Percentiles rank a stretch among this genome's conserved stretches.
phyloP scores from a whole-genome alignment of 805 yeast genomes.

The Naumovozyma baii region DNA sequence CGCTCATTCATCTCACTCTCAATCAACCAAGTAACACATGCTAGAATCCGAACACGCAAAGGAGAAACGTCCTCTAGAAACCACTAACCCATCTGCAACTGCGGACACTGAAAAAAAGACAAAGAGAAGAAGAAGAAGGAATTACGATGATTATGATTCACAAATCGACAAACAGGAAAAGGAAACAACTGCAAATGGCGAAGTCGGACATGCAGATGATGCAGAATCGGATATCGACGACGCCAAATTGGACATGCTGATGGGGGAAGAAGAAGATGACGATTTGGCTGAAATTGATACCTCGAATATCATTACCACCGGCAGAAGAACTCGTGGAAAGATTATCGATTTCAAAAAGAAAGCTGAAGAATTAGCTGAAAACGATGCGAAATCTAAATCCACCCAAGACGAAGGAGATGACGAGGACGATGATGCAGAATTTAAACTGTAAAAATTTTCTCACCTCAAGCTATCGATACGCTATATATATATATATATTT shows the following conservation, averaged over 20 bases:
- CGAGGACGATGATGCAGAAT: constrained; percentile 16
- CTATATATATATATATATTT: no score
- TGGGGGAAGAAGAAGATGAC: constrained; percentile 59
- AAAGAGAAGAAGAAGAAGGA: constrained; percentile 35
- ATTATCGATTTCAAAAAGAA: constrained; percentile 79
- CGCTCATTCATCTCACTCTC: not conserved
- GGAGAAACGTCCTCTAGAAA: not conserved
- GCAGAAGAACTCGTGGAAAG: constrained; percentile 85
- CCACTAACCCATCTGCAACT: not conserved
- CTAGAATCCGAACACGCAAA: not conserved
- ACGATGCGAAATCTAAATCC: constrained; percentile 32
- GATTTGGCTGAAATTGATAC: constrained; percentile 73
- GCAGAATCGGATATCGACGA: constrained; percentile 43
- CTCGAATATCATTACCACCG: constrained; percentile 71
- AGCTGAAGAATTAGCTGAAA: constrained; percentile 50
- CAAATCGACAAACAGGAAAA: constrained; percentile 50
- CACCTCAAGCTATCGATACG: no score
- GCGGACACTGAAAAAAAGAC: constrained; percentile 4
- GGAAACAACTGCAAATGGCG: constrained; percentile 21
- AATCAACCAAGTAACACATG: not conserved
- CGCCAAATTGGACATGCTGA: constrained; percentile 38
- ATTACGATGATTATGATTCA: constrained; percentile 52
- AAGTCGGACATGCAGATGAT: constrained; percentile 27
- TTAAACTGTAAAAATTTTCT: constrained; percentile 18
- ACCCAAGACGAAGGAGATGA: constrained; percentile 32